Conservation (phyloP, 495 filamentous ascomycete species). For the Penicillium pancosmium region DNA sequence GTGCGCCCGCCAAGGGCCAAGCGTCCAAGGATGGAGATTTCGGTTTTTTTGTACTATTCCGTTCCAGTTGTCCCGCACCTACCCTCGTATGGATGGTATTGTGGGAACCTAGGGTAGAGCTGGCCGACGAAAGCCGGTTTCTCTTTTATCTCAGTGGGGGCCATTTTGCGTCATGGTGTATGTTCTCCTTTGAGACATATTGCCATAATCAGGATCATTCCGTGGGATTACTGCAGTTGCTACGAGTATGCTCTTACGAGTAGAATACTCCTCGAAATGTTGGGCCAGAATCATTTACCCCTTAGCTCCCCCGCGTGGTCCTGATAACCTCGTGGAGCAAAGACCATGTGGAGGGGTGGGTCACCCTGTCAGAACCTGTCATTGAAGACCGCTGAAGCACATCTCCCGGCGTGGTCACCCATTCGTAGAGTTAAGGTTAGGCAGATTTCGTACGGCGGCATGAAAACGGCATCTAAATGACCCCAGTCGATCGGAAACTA, state of each 20-base stretch:
- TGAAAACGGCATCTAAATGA: too few relatives aligned
- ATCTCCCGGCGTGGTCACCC: too few relatives aligned
- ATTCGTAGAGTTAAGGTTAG: neutral
- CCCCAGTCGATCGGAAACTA: too few relatives aligned
- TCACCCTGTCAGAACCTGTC: neutral
- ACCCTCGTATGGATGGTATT: neutral
- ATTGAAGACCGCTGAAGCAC: neutral
- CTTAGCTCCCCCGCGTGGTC: neutral
- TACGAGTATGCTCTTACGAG: neutral
- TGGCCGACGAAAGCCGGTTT: conserved; percentile 2
- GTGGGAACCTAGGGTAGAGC: neutral
- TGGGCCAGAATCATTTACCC: too few relatives aligned
- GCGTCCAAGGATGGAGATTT: neutral
- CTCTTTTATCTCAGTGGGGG: neutral
- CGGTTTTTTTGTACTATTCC: neutral
- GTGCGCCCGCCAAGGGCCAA: neutral
- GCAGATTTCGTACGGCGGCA: neutral
- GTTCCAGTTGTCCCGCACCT: neutral
- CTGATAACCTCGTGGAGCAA: conserved; percentile 2
- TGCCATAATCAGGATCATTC: too few relatives aligned
- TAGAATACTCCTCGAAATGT: too few relatives aligned
- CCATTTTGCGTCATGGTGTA: neutral
- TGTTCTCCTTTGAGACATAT: too few relatives aligned
- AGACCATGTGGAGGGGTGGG: conserved; percentile 2
- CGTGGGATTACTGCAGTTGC: neutral